A percentile compares a stretch with the other conserved stretches of the same genome.
Evolutionary conservation across 768 basidiomycete genomes (phyloP).

Genomic region (Infundibulicybe gibba): DNA sequence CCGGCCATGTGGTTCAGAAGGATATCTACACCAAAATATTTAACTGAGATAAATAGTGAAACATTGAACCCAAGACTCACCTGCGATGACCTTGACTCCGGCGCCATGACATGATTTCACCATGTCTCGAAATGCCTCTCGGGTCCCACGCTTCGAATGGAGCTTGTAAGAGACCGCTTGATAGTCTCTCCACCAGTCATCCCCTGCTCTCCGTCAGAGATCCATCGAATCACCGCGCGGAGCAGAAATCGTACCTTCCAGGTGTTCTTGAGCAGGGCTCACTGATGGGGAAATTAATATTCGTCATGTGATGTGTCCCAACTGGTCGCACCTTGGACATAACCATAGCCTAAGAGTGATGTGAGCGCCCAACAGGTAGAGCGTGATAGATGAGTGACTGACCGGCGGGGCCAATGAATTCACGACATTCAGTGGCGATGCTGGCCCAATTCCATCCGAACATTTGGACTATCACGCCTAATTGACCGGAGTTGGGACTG

Average conservation of each 20-base stretch:
- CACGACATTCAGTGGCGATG: conserved; percentile 56
- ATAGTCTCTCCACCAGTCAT: conserved; percentile 69
- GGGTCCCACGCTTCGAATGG: conserved; percentile 58
- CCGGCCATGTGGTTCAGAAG: conserved; percentile 63
- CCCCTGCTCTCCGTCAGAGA: too few relatives aligned
- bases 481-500: too few relatives aligned
- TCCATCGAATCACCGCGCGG: too few relatives aligned
- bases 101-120: conserved; percentile 43
- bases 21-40: conserved; percentile 27
- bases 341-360: too few relatives aligned
- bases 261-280: conserved; percentile 51
- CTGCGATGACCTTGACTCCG: conserved; percentile 53
- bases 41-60: not conserved
- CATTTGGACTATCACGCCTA: conserved; percentile 55
- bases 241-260: too few relatives aligned
- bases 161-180: conserved; percentile 61
- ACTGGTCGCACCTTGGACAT: conserved; percentile 38
- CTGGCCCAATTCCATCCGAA: conserved; percentile 63
- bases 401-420: conserved; percentile 60
- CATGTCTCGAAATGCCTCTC: conserved; percentile 46
- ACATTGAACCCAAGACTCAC: conserved; percentile 17
- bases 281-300: conserved; percentile 15
- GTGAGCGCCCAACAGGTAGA: too few relatives aligned
- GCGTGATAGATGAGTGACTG: conserved; percentile 46
- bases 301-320: not conserved